Evolutionary conservation across 306 rosid genomes (phyloP), one percentile per base, ranked within the genome.

Genomic region (Sphenostylis stenocarpa): DNA sequence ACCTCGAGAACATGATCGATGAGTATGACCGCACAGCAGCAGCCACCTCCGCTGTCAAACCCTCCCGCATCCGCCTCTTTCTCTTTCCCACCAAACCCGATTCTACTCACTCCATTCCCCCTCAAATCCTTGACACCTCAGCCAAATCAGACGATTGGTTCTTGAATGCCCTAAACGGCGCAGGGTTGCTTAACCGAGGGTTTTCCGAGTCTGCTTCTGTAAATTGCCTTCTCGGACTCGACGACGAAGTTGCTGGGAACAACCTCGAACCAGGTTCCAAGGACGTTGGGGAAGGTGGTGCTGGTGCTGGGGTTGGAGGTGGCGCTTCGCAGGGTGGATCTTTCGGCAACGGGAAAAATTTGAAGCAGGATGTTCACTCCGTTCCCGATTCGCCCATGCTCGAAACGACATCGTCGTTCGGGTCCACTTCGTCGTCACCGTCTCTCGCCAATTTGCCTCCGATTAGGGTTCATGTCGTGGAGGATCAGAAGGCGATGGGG

Each of bases 371-470:
- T 77, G 88, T 92, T 77, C 98, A 92, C n/a, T 95, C 99, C 10
- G 94, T 95, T 3, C 97, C 97, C 12, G 99, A 95, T 84, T 92
- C 99, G 16, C 97, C 97, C 63, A 92, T 95, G 99, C 72, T 95
- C 6, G 97, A 92, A 34, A 95, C 90, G 6, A 55, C 97, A 1
- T 95, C 99, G 17, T 92, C 97, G 8, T 95, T 95, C 36, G 97
- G 99, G 56, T 92, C 97, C 1, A 91, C 99, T 6, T 91, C 97
- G 0, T 95, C 99, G 21, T 90, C 96, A 23, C 99, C 97, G 7
- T 89, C 92, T 76, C 72, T 92, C 16, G 96, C 92, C 4, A 89
- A 89, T 80, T 89, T 92, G 89, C 96, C 97, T 5, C 97, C 97
- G 81, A 95, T 95, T 80, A 85, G 96, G 80, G 96, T 92, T 63